Percentiles rank a stretch among this genome's conserved stretches.
Evolutionary conservation across 1,284 basidiomycete species (phyloP).

Genomic region (Ustilago trichophora): DNA sequence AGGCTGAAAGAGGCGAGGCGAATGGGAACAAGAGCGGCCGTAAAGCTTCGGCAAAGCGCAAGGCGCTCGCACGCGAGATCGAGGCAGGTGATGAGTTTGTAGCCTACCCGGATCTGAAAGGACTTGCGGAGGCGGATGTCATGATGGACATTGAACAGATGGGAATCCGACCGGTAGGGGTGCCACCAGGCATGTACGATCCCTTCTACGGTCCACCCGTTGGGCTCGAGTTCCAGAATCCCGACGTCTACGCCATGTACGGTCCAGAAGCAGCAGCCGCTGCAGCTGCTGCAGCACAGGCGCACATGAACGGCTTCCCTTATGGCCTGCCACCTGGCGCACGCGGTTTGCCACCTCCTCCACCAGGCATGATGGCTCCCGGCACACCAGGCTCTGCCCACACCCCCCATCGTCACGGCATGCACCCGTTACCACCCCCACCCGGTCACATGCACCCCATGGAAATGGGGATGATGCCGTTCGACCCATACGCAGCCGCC

Average conservation of each 20-base stretch:
- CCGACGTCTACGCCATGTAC: conserved; percentile 41
- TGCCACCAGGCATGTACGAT: conserved; percentile 40
- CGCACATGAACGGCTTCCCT: conserved; percentile 42
- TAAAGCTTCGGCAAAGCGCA: conserved; percentile 39
- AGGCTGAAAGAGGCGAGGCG: conserved; percentile 8
- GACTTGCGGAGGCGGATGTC: conserved; percentile 56
- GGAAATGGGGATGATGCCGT: conserved; percentile 43
- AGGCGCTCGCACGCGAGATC: conserved; percentile 32
- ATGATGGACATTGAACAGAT: conserved; percentile 64
- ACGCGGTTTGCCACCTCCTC: conserved; percentile 24
- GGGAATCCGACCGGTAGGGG: conserved; percentile 52
- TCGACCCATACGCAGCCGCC: conserved; percentile 38
- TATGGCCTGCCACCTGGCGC: conserved; percentile 26
- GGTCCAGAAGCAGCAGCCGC: conserved; percentile 43
- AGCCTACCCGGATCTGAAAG: conserved; percentile 62
- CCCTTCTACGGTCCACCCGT: conserved; percentile 33
- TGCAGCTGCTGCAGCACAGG: conserved; percentile 28
- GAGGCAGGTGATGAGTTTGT: conserved; percentile 47
- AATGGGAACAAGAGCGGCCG: conserved; percentile 11
- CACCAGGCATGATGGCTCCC: conserved; percentile 40
- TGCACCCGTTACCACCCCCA: conserved; percentile 26
- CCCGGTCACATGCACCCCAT: conserved; percentile 26
- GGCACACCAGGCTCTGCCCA: conserved; percentile 27
- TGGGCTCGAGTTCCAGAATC: conserved; percentile 37
- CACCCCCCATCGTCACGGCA: conserved; percentile 28